Evolutionary conservation across 2,329 filamentous ascomycete species (phyloP).

Genomic region (Chlorencoelia australis): DNA sequence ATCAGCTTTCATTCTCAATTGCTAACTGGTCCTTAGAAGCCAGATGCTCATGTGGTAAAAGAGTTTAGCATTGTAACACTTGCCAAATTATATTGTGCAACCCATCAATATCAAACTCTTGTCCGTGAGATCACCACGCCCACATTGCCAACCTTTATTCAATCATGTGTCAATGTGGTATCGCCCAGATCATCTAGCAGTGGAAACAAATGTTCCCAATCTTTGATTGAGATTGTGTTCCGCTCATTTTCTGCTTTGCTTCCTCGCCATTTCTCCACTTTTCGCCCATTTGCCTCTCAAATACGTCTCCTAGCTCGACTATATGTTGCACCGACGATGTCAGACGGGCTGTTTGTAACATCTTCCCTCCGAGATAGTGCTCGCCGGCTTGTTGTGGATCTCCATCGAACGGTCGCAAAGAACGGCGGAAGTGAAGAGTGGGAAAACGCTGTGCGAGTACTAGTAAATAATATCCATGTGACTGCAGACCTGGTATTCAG

Average conservation of each 20-base stretch:
- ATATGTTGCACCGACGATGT: slow-evolving; percentile 55
- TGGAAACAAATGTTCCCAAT: slow-evolving; percentile 29
- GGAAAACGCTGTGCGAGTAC: slow-evolving; percentile 52
- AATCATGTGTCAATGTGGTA: slow-evolving; percentile 52
- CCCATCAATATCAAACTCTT: slow-evolving; percentile 73
- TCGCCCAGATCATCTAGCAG: slow-evolving; percentile 34
- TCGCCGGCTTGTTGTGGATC: slow-evolving; percentile 54
- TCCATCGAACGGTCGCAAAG: slow-evolving; percentile 75
- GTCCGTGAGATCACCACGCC: slow-evolving; percentile 58
- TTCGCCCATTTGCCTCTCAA: slow-evolving; percentile 65
- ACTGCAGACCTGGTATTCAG: slow-evolving; percentile 72
- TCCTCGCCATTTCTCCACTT: slow-evolving; percentile 72
- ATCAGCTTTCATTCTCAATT: not conserved
- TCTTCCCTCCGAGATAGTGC: slow-evolving; percentile 45
- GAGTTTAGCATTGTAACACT: slow-evolving; percentile 68
- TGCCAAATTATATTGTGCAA: slow-evolving; percentile 73
- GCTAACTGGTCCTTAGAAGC: slow-evolving; percentile 46
- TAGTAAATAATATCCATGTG: slow-evolving; percentile 55
- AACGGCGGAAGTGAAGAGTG: slow-evolving; percentile 69
- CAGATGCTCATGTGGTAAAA: slow-evolving; percentile 65
- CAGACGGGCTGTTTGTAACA: slow-evolving; percentile 39
- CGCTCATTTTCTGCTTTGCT: slow-evolving; percentile 63
- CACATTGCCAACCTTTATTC: slow-evolving; percentile 14
- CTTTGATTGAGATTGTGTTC: slow-evolving; percentile 57
- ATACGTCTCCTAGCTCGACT: slow-evolving; percentile 50